phyloP scores from a whole-genome alignment of 1,284 basidiomycete species.

The Volvariella volvacea region DNA sequence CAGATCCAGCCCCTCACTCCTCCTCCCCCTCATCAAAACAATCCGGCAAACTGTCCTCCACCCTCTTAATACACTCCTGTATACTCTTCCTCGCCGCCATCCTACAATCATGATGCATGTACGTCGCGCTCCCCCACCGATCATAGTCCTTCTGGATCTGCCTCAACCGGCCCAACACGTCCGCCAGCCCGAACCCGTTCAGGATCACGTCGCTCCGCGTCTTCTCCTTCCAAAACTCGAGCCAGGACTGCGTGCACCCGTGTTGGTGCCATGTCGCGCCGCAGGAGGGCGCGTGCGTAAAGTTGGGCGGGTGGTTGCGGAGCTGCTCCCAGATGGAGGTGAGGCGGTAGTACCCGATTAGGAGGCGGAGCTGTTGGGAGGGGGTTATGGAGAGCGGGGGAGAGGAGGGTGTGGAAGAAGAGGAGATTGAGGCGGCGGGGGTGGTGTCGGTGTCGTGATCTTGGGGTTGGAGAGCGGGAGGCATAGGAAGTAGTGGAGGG shows the following conservation, averaged over 20 bases:
- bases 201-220: conserved; percentile 53
- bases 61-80: conserved; percentile 40
- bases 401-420: conserved; percentile 36
- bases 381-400: conserved; percentile 36
- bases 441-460: conserved; percentile 9
- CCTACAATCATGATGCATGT: conserved; percentile 70
- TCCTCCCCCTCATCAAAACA: conserved; percentile 38
- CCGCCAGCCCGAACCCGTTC: conserved; percentile 41
- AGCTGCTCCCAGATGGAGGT: conserved; percentile 56
- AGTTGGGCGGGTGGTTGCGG: conserved; percentile 42
- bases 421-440: conserved; percentile 9
- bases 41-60: conserved; percentile 52
- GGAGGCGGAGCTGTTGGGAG: conserved; percentile 52
- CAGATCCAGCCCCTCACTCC: conserved; percentile 6
- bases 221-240: conserved; percentile 66
- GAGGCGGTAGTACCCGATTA: conserved; percentile 60
- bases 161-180: conserved; percentile 55
- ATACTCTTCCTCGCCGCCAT: conserved; percentile 47
- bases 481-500: neutral
- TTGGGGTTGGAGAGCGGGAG: neutral
- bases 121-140: conserved; percentile 57
- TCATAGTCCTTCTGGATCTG: conserved; percentile 58
- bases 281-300: conserved; percentile 55
- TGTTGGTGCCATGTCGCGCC: conserved; percentile 63
- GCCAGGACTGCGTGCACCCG: conserved; percentile 58